A percentile compares a stretch with the other conserved stretches of the same genome.
Conservation (phyloP, 2,329 filamentous ascomycete species). For the Aspergillus sp. region DNA sequence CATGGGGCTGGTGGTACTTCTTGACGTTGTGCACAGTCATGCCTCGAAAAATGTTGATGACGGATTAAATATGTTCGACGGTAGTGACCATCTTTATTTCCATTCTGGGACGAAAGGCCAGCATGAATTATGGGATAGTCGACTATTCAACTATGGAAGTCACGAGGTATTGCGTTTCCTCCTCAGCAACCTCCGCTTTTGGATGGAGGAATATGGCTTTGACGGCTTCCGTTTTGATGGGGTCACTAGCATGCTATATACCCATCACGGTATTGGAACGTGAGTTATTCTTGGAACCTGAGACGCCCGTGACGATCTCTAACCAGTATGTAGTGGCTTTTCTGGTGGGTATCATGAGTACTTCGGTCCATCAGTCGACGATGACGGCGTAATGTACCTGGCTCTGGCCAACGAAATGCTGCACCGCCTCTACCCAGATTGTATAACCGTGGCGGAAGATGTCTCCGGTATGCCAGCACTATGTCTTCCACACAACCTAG, state of each 20-base stretch:
- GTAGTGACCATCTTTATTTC: slow-evolving; percentile 93
- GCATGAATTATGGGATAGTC: slow-evolving; percentile 94
- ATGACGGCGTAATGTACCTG: slow-evolving; percentile 90
- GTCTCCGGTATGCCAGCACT: slow-evolving; percentile 99
- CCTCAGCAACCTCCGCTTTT: slow-evolving; percentile 92
- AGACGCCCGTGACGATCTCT: background rate
- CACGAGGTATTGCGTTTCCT: slow-evolving; percentile 96
- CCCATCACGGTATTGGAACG: slow-evolving; percentile 95
- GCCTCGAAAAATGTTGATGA: slow-evolving; percentile 97
- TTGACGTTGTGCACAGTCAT: slow-evolving; percentile 97
- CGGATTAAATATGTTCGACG: slow-evolving; percentile 93
- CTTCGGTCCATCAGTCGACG: slow-evolving; percentile 84
- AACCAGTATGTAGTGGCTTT: slow-evolving; percentile 66
- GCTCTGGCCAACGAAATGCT: slow-evolving; percentile 97
- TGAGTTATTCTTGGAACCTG: slow-evolving; percentile 50
- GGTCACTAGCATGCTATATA: slow-evolving; percentile 97
- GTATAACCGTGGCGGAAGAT: slow-evolving; percentile 92
- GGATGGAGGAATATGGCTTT: slow-evolving; percentile 98
- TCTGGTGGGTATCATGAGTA: slow-evolving; percentile 98
- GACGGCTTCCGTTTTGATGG: slow-evolving; percentile 98
- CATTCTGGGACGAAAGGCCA: slow-evolving; percentile 80
- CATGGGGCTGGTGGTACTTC: slow-evolving; percentile 83
- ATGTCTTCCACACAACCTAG: slow-evolving; percentile 79
- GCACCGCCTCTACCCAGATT: slow-evolving; percentile 81
- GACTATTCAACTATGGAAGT: slow-evolving; percentile 93